Percentiles rank a stretch among this genome's conserved stretches.
phyloP scores from a whole-genome alignment of 106 monocot species.

The Apostasia shenzhenica region DNA sequence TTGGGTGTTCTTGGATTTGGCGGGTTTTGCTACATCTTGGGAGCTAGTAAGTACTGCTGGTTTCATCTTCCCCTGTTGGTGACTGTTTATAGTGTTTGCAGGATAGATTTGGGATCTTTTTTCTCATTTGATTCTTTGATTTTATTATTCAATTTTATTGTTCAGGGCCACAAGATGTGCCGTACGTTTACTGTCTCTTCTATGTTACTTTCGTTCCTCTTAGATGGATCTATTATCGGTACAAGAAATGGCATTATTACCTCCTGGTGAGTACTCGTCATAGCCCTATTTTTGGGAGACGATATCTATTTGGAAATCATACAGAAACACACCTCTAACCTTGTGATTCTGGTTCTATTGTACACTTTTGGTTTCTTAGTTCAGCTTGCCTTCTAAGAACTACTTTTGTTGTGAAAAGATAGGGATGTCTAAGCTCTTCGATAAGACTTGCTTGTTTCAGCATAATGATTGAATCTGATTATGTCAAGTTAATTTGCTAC shows the following conservation, averaged over 20 bases:
- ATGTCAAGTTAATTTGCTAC: too few relatives aligned
- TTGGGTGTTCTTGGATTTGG: constrained; percentile 95
- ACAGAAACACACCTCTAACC: too few relatives aligned
- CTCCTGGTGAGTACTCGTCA: constrained; percentile 66
- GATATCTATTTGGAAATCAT: too few relatives aligned
- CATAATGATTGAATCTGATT: too few relatives aligned
- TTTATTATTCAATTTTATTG: constrained; percentile 3
- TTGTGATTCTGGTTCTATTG: too few relatives aligned
- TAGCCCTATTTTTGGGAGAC: neutral
- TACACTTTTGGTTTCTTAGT: too few relatives aligned
- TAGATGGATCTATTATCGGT: constrained; percentile 97
- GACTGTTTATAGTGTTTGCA: neutral
- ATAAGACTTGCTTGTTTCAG: too few relatives aligned
- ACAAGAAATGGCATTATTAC: constrained; percentile 99
- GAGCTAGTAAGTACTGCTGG: constrained; percentile 66
- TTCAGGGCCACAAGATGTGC: constrained; percentile 92
- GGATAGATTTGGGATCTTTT: neutral
- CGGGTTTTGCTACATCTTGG: constrained; percentile 86
- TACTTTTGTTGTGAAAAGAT: too few relatives aligned
- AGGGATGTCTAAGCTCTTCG: too few relatives aligned
- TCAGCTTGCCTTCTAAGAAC: too few relatives aligned
- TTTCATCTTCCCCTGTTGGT: neutral
- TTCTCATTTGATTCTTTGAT: neutral
- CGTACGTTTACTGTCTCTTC: constrained; percentile 87
- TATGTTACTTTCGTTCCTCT: constrained; percentile 90